A percentile compares a stretch with the other conserved stretches of the same genome.
These are phyloP conservation scores for Scenedesmus sp. DNA, from an alignment of 163 green algal species.

Conservation along the genomic window DNA sequence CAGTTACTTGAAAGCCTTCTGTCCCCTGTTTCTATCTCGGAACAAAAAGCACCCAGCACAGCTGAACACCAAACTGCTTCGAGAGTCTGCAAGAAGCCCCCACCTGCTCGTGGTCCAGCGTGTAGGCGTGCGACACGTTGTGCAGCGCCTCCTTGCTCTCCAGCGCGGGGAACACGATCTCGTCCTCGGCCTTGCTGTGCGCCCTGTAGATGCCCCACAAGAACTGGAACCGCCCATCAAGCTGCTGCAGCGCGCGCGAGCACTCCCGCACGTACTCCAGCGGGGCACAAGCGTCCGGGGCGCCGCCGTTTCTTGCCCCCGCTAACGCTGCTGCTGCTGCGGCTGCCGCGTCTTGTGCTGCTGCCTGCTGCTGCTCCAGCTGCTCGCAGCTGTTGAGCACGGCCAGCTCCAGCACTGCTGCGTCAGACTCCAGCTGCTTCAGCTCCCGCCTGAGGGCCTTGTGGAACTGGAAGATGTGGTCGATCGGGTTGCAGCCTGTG, in stretches of 20 bases:
- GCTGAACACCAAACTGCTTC: not conserved
- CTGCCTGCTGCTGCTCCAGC: constrained; percentile 20
- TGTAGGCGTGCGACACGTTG: constrained; percentile 98
- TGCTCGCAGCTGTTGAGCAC: constrained; percentile 39
- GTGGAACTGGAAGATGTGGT: constrained; percentile 99
- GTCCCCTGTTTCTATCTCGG: too few relatives aligned
- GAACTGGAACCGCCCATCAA: constrained; percentile 96
- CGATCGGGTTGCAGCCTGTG: constrained; percentile 83
- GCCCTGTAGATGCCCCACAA: constrained; percentile 91
- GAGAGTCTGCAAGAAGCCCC: not conserved
- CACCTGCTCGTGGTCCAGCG: constrained; percentile 97
- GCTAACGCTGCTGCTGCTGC: not conserved
- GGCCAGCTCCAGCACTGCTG: constrained; percentile 59
- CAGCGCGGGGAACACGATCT: constrained; percentile 98
- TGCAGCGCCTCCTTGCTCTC: constrained; percentile 95
- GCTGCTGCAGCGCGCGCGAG: constrained; percentile 68
- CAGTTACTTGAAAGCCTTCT: too few relatives aligned
- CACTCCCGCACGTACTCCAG: not conserved
- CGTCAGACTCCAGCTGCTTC: constrained; percentile 77
- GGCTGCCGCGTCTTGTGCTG: not conserved
- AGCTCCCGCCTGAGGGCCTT: constrained; percentile 91
- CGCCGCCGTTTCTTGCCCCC: not conserved
- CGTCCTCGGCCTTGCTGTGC: constrained; percentile 88
- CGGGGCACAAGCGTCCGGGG: not conserved
- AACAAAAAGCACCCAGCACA: not conserved